These are phyloP conservation scores for Davidsoniella australis DNA, from an alignment of 2,329 filamentous ascomycete species.

Conservation along the genomic window DNA sequence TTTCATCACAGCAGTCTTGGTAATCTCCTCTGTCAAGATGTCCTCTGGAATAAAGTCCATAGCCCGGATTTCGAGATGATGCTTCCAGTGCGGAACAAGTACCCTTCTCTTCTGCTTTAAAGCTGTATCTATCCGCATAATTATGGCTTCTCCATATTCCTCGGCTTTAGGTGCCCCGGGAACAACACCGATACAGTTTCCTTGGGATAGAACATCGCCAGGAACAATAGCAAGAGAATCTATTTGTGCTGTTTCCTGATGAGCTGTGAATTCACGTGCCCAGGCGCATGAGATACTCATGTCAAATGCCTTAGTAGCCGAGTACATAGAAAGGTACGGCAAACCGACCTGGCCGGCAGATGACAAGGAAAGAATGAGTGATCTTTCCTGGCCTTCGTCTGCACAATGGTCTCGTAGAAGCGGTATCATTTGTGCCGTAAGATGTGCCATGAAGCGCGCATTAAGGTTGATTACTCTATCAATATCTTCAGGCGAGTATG, in stretches of 20 bases:
- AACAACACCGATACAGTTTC: constrained; percentile 14
- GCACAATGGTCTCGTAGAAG: constrained; percentile 11
- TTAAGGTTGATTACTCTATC: constrained; percentile 20
- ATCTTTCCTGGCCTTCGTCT: neutral
- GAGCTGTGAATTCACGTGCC: constrained; percentile 17
- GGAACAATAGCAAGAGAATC: constrained; percentile 18
- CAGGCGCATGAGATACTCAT: constrained; percentile 17
- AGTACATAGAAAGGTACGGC: constrained; percentile 19
- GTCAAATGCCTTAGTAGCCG: constrained; percentile 20
- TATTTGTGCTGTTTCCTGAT: constrained; percentile 15
- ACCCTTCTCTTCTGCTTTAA: neutral
- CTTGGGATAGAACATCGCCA: constrained; percentile 18
- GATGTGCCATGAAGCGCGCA: constrained; percentile 21
- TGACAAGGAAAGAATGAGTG: constrained; percentile 17
- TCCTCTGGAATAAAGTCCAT: constrained; percentile 1
- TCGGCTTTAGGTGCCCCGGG: constrained; percentile 11
- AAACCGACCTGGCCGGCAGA: constrained; percentile 16
- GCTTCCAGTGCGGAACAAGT: neutral
- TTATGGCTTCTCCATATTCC: neutral
- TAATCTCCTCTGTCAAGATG: neutral
- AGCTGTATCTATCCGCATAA: neutral
- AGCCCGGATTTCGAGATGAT: neutral
- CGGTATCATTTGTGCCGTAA: constrained; percentile 19
- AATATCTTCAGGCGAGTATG: constrained; percentile 18
- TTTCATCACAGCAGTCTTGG: neutral